Evolutionary conservation across 2,329 filamentous ascomycete species (phyloP).

Genomic region (Venturia effusa): DNA sequence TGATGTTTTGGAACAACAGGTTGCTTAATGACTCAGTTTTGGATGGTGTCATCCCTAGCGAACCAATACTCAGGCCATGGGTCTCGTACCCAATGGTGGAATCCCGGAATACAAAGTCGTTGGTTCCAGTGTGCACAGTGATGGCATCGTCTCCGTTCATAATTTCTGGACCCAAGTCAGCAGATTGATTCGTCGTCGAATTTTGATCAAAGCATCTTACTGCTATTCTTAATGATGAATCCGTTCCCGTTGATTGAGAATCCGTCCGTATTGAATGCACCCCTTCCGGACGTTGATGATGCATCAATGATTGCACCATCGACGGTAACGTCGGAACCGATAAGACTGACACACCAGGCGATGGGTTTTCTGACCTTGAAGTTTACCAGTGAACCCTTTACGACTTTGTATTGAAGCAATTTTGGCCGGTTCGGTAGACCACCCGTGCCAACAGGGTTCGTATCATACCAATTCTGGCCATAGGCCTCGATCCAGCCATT

Average conservation of each 20-base stretch:
- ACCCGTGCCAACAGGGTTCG: slow-evolving; percentile 26
- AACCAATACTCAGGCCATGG: slow-evolving; percentile 35
- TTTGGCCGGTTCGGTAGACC: slow-evolving; percentile 31
- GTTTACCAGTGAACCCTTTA: slow-evolving; percentile 26
- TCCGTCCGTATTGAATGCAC: slow-evolving; percentile 33
- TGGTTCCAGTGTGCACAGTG: slow-evolving; percentile 27
- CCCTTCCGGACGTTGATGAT: slow-evolving; percentile 22
- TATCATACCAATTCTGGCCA: slow-evolving; percentile 36
- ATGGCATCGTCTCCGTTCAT: slow-evolving; percentile 16
- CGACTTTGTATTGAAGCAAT: slow-evolving; percentile 29
- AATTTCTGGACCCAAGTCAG: background rate
- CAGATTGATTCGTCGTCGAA: background rate
- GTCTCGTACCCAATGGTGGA: slow-evolving; percentile 34
- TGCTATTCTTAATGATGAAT: background rate
- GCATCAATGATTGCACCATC: slow-evolving; percentile 31
- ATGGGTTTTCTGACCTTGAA: slow-evolving; percentile 35
- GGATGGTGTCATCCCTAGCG: slow-evolving; percentile 28
- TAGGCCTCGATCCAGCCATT: slow-evolving; percentile 34
- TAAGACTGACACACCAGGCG: slow-evolving; percentile 31
- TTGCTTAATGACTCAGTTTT: slow-evolving; percentile 30
- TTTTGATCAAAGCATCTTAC: background rate
- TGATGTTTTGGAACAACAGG: slow-evolving; percentile 33
- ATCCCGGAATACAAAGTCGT: slow-evolving; percentile 28
- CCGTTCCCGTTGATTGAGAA: slow-evolving; percentile 15
- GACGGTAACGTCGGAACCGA: slow-evolving; percentile 31